Percentiles rank a stretch among this genome's conserved stretches.
These are phyloP conservation scores for Dacryopinax spathularia DNA, from an alignment of 768 basidiomycete genomes.

Conservation along the genomic window DNA sequence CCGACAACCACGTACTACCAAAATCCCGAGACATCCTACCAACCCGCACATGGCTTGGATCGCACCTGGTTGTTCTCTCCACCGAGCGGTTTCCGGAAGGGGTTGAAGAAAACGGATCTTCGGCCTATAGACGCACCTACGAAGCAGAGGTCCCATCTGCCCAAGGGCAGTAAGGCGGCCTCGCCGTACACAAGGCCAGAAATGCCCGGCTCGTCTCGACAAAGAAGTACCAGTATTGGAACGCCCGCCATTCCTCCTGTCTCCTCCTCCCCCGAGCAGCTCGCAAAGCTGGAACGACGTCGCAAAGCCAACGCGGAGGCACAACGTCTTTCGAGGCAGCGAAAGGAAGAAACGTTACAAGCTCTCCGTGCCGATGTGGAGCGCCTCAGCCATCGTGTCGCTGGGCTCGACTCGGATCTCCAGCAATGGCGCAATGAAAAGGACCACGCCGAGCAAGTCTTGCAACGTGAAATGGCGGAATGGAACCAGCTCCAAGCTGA, in stretches of 20 bases:
- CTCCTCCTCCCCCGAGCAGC: not conserved
- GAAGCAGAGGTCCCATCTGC: not conserved
- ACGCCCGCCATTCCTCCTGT: not conserved
- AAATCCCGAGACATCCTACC: not conserved
- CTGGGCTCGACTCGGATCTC: not conserved
- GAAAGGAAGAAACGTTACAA: not conserved
- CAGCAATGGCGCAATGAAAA: not conserved
- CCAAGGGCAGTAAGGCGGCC: not conserved
- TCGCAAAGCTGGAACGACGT: not conserved
- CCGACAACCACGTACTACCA: not conserved
- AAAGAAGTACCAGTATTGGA: not conserved
- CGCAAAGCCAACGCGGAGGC: not conserved
- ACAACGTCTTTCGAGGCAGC: not conserved
- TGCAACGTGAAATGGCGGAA: not conserved
- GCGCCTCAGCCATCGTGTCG: not conserved
- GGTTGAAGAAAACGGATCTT: not conserved
- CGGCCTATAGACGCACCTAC: not conserved
- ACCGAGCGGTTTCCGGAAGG: constrained; percentile 1
- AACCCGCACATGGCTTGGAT: not conserved
- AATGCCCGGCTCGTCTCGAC: not conserved
- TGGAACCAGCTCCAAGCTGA: not conserved
- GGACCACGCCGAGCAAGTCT: not conserved
- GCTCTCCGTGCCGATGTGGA: not conserved
- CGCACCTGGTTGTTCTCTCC: not conserved
- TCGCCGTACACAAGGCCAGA: not conserved